Evolutionary conservation across 2,329 filamentous ascomycete species (phyloP).

Genomic region (Xylaria sp.): DNA sequence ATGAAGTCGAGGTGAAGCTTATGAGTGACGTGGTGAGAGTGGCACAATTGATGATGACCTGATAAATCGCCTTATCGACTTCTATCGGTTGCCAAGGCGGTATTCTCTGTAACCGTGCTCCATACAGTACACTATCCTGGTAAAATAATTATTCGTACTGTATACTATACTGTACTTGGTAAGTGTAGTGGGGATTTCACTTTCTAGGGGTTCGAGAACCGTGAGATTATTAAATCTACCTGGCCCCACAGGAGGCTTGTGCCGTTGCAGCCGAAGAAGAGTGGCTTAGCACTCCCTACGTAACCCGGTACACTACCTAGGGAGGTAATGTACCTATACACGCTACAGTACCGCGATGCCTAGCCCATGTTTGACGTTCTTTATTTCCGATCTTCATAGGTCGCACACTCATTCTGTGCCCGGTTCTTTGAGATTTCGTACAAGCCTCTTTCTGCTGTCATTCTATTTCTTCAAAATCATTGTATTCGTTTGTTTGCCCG

Average conservation of each 20-base stretch:
- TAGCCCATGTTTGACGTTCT: slow-evolving; percentile 5
- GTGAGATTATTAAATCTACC: slow-evolving; percentile 11
- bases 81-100: slow-evolving; percentile 29
- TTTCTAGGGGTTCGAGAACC: not conserved
- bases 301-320: not conserved
- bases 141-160: not conserved
- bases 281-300: slow-evolving; percentile 26
- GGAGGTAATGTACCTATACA: slow-evolving; percentile 8
- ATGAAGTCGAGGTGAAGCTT: not conserved
- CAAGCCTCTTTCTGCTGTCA: slow-evolving; percentile 23
- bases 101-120: slow-evolving; percentile 8
- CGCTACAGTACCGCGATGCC: too few species aligned
- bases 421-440: slow-evolving; percentile 8
- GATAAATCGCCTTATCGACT: slow-evolving; percentile 14
- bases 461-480: slow-evolving; percentile 19
- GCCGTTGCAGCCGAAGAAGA: slow-evolving; percentile 17
- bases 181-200: not conserved
- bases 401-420: slow-evolving; percentile 14
- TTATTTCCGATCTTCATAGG: slow-evolving; percentile 22
- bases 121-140: not conserved
- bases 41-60: slow-evolving; percentile 30
- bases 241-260: slow-evolving; percentile 20
- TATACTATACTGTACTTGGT: not conserved
- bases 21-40: slow-evolving; percentile 32
- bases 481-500: slow-evolving; percentile 26